Evolutionary conservation across 1,284 basidiomycete genomes (phyloP).

Genomic region (Papiliotrema nemorosa): DNA sequence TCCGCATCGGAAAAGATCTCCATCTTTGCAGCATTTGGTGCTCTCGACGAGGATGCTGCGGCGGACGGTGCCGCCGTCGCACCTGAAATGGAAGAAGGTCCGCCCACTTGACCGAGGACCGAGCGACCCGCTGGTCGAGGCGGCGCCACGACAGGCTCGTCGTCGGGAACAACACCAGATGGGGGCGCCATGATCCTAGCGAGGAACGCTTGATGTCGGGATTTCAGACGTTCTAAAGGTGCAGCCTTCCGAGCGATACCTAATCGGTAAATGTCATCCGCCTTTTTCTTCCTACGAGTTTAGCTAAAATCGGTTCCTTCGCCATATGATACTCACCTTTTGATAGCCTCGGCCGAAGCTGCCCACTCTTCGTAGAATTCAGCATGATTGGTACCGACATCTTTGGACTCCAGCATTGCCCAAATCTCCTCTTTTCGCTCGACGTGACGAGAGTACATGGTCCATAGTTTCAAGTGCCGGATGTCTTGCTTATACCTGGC

Average conservation of each 20-base stretch:
- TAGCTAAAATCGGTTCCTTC: background rate
- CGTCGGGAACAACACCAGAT: constrained; percentile 36
- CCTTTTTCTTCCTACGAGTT: constrained; percentile 61
- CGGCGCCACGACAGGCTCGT: constrained; percentile 23
- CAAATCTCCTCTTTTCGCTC: constrained; percentile 62
- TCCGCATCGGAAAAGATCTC: constrained; percentile 49
- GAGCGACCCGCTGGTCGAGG: constrained; percentile 19
- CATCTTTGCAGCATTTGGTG: constrained; percentile 48
- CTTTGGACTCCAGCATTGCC: constrained; percentile 68
- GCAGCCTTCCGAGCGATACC: constrained; percentile 79
- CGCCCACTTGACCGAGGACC: constrained; percentile 29
- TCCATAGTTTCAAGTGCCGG: constrained; percentile 86
- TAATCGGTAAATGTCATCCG: constrained; percentile 75
- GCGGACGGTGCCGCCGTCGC: constrained; percentile 24
- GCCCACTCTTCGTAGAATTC: constrained; percentile 85
- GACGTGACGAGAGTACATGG: constrained; percentile 68
- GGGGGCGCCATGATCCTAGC: constrained; percentile 58
- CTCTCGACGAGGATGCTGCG: constrained; percentile 7
- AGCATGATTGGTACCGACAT: constrained; percentile 73
- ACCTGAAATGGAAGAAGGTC: constrained; percentile 19
- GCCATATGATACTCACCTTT: constrained; percentile 57
- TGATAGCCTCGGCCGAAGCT: constrained; percentile 63
- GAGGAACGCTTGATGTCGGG: constrained; percentile 76
- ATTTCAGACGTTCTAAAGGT: constrained; percentile 80
- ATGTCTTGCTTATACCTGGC: constrained; percentile 77